Percentiles rank a stretch among this genome's conserved stretches.
Conservation (phyloP, 2,329 filamentous ascomycete genomes). For the Neofusicoccum laricinum region DNA sequence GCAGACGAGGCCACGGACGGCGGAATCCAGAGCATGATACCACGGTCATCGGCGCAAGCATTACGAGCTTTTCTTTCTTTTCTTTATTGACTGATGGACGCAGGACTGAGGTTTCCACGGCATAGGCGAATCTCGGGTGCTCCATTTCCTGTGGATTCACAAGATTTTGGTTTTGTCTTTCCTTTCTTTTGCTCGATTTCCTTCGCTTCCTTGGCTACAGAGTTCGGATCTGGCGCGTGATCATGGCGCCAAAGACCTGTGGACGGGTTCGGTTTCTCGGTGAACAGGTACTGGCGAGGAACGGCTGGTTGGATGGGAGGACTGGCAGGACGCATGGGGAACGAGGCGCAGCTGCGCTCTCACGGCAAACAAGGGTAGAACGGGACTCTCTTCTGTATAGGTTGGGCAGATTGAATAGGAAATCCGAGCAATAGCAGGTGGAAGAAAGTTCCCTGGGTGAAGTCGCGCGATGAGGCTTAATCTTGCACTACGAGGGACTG, state of each 20-base stretch:
- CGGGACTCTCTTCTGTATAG: neutral
- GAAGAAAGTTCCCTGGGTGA: neutral
- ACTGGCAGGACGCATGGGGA: neutral
- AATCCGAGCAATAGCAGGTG: neutral
- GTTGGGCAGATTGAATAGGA: slow-evolving; percentile 13
- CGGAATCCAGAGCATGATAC: slow-evolving; percentile 15
- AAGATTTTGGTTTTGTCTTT: neutral
- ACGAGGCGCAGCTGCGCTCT: neutral
- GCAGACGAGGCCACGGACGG: slow-evolving; percentile 9
- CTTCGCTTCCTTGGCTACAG: neutral
- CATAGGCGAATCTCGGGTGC: neutral
- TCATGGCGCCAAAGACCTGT: neutral
- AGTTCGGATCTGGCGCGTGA: neutral
- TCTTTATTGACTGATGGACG: neutral
- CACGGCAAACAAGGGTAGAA: neutral
- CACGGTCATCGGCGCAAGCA: slow-evolving; percentile 16
- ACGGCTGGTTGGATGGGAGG: neutral
- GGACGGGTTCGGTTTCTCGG: slow-evolving; percentile 1
- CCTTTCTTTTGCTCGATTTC: neutral
- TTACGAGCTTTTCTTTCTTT: slow-evolving; percentile 1
- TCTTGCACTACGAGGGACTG: neutral
- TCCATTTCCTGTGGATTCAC: neutral
- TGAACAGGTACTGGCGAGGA: neutral
- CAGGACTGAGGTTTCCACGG: neutral
- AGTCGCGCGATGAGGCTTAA: neutral